Percentiles rank a stretch among this genome's conserved stretches.
These are phyloP conservation scores for Mytilinidion resinicola DNA, from an alignment of 495 filamentous ascomycete species.

Conservation along the genomic window DNA sequence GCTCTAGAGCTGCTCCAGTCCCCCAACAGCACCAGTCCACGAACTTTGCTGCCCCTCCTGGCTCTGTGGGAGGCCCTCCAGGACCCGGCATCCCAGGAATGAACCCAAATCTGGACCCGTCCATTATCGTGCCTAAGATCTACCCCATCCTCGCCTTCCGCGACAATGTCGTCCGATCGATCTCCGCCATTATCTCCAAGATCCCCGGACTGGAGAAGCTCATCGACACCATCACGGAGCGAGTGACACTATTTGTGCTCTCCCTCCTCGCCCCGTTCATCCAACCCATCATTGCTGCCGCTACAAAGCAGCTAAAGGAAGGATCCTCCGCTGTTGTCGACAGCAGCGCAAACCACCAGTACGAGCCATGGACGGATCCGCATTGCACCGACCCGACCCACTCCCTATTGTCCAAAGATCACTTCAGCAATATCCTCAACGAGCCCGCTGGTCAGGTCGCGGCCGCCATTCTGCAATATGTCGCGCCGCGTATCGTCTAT, in stretches of 20 bases:
- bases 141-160: conserved; percentile 93
- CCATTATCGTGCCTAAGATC: conserved; percentile 73
- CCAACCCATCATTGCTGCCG: conserved; percentile 81
- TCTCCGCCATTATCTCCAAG: conserved; percentile 79
- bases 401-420: conserved; percentile 90
- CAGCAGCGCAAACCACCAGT: conserved; percentile 76
- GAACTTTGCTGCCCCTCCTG: conserved; percentile 46
- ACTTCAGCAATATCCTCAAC: conserved; percentile 91
- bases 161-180: conserved; percentile 80
- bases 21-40: conserved; percentile 15
- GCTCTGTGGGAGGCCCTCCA: conserved; percentile 42
- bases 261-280: conserved; percentile 86
- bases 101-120: conserved; percentile 71
- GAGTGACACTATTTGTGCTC: conserved; percentile 81
- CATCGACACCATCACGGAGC: conserved; percentile 86
- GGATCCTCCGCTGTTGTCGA: conserved; percentile 76
- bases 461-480: conserved; percentile 70
- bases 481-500: conserved; percentile 77
- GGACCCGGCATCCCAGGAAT: conserved; percentile 60
- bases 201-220: conserved; percentile 82
- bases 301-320: conserved; percentile 71
- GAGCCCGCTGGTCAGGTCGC: conserved; percentile 79
- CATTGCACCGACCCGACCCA: conserved; percentile 87
- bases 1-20: conserved; percentile 22
- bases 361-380: conserved; percentile 83